phyloP scores from a whole-genome alignment of 441 rosid species.

The Eutrema salsugineum region DNA sequence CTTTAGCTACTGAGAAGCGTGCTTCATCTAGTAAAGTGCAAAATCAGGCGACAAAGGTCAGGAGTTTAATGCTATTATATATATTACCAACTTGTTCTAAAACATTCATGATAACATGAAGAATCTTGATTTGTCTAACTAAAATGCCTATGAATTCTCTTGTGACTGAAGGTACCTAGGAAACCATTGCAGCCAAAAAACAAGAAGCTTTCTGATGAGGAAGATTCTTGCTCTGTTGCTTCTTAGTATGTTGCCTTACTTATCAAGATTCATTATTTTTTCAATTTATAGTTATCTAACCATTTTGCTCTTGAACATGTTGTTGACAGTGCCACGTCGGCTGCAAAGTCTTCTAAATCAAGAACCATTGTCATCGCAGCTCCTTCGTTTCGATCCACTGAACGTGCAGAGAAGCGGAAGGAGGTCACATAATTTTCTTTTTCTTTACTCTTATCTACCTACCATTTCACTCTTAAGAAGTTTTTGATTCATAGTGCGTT shows the following conservation, averaged over 20 bases:
- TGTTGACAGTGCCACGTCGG: conserved; percentile 45
- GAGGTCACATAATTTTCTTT: conserved; percentile 47
- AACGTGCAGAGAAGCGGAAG: conserved; percentile 85
- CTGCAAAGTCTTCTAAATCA: conserved; percentile 45
- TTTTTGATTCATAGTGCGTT: not conserved
- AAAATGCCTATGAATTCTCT: not conserved
- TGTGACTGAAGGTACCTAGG: conserved; percentile 50
- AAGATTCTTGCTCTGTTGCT: conserved; percentile 71
- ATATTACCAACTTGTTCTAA: too few species aligned
- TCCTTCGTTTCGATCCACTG: conserved; percentile 68
- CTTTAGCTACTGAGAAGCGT: conserved; percentile 89
- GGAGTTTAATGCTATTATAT: not conserved
- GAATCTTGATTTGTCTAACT: not conserved
- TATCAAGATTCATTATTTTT: conserved; percentile 14
- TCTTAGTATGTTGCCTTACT: conserved; percentile 50
- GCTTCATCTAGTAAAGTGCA: conserved; percentile 52
- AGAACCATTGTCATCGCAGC: conserved; percentile 47
- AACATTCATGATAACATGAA: too few species aligned
- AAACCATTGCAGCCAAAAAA: conserved; percentile 84
- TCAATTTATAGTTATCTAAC: not conserved
- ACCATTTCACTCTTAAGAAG: not conserved
- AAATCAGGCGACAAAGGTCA: conserved; percentile 17
- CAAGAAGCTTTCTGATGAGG: conserved; percentile 91
- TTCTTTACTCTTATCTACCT: not conserved
- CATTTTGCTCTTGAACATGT: not conserved